phyloP scores from a whole-genome alignment of 208 protist species.

The Leishmania braziliensis region DNA sequence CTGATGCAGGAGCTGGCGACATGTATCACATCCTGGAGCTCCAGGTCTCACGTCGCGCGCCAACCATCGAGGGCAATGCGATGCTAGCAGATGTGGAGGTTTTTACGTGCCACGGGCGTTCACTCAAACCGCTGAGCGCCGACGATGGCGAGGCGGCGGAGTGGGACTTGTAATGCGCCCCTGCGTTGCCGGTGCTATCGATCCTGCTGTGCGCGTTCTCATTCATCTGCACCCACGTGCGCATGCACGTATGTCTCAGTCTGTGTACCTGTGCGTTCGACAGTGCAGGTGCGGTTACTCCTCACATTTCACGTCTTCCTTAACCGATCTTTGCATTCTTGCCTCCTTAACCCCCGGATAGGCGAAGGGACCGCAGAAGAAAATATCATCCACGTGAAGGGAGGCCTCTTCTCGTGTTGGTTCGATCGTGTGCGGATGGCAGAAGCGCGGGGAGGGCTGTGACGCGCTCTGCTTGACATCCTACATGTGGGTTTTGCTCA shows the following conservation, averaged over 20 bases:
- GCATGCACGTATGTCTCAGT: neutral
- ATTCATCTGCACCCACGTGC: neutral
- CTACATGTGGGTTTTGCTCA: neutral
- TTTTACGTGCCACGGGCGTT: conserved; percentile 10
- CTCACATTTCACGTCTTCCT: neutral
- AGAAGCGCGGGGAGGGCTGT: neutral
- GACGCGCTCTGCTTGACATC: neutral
- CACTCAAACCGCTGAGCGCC: conserved; percentile 13
- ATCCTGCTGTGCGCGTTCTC: neutral
- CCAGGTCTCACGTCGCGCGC: neutral
- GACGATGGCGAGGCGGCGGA: conserved; percentile 8
- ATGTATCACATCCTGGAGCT: conserved; percentile 31
- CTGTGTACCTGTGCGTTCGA: neutral
- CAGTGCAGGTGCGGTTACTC: neutral
- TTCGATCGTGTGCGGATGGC: neutral
- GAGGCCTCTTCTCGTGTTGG: neutral
- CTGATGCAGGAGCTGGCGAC: conserved; percentile 32
- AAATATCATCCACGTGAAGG: neutral
- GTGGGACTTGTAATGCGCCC: neutral
- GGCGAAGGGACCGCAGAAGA: neutral
- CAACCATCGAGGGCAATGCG: neutral
- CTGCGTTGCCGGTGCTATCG: too few relatives aligned
- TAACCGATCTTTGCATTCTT: neutral
- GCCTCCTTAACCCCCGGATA: neutral
- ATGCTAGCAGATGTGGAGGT: conserved; percentile 1